Conservation (phyloP, 805 yeast species). For the Wickerhamomyces mucosus region DNA sequence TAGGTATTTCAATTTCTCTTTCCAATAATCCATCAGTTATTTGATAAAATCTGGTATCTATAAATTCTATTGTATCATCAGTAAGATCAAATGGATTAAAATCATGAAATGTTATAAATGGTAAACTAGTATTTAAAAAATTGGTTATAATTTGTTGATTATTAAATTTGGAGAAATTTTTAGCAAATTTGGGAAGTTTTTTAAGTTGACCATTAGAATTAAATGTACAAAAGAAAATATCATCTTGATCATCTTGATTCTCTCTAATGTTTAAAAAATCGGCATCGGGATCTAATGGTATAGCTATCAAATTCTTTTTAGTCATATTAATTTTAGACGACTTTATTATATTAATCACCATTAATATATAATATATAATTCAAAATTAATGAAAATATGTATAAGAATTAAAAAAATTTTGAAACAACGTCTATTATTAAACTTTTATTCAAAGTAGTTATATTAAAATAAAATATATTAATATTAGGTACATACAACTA, state of each 20-base stretch:
- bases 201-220: conserved; percentile 5
- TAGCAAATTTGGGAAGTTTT: conserved; percentile 4
- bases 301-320: conserved; percentile 8
- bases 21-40: conserved; percentile 13
- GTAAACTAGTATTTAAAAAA: conserved; percentile 13
- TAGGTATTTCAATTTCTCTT: conserved; percentile 14
- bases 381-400: too few relatives aligned
- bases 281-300: conserved; percentile 5
- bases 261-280: not conserved
- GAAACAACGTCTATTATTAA: too few relatives aligned
- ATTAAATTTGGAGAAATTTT: not conserved
- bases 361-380: too few relatives aligned
- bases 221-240: conserved; percentile 3
- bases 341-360: not conserved
- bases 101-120: conserved; percentile 15
- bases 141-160: not conserved
- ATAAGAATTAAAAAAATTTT: too few relatives aligned
- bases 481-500: too few relatives aligned
- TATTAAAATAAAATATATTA: too few relatives aligned
- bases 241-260: conserved; percentile 5
- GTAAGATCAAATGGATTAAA: conserved; percentile 12
- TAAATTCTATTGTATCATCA: conserved; percentile 6
- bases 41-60: conserved; percentile 5
- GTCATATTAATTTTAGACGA: not conserved
- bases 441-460: too few relatives aligned